Evolutionary conservation across 2,329 filamentous ascomycete species (phyloP), one percentile per base, ranked within the genome.

Genomic region (Ophiostoma triangulosporum): DNA sequence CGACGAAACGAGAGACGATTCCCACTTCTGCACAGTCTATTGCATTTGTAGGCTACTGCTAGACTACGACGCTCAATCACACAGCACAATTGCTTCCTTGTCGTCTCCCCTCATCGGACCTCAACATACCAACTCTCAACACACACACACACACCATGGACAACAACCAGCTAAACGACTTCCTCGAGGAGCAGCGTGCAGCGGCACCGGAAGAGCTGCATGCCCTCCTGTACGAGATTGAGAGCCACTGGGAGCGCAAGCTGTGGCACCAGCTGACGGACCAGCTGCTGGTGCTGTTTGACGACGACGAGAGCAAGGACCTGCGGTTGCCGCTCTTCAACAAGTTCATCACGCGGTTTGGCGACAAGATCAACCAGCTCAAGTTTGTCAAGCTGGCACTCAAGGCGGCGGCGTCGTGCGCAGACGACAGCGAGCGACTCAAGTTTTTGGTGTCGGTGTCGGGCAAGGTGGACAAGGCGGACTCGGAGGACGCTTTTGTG

Each of bases 231-330:
- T 78, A 98, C 63, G 81, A 84, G 63, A 95, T 98, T 61, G 93
- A 98, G 74, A 89, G 95, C 67, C 87, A 83, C 66, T 98, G 93
- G 93, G 93, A 98, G 75, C 84, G 91, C 64, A 96, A 96, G 73
- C 79, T 98, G 71, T 98, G 93, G 93, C 93, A 98, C 74, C 90
- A 98, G 72, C 84, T 98, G 61, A 98, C 93, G 33, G 86, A 95
- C 65, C 76, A 84, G 52, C 79, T 98, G 54, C 75, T 95, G 62
- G 78, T 86, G 61, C 96, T 91, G 78, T 98, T 96, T 74, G 83
- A 83, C 64, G 73, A 87, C 62, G 78, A 86, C 45, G 80, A 83
- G 65, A 97, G 90, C 70, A 84, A 82, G 54, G 76, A 81, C 55
- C 88, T 95, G 72, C 84, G 91, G 65, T 79, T 98, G 72, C 75